Evolutionary conservation across 208 protist species (phyloP).

Genomic region (Phytomonas francai): DNA sequence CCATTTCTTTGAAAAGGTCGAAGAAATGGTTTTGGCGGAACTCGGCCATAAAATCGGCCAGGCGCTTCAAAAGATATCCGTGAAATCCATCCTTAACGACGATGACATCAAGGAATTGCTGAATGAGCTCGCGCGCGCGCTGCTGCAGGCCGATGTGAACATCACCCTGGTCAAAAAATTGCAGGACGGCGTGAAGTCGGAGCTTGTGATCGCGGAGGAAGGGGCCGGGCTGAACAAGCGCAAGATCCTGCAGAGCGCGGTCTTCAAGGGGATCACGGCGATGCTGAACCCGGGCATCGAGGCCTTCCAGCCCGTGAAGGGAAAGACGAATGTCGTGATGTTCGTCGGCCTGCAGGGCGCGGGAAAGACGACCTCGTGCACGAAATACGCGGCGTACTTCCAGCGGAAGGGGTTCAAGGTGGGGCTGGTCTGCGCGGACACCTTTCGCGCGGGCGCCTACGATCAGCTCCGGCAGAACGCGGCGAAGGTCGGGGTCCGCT

Average conservation of each 20-base stretch:
- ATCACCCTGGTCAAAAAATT: constrained; percentile 92
- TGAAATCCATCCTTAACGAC: constrained; percentile 91
- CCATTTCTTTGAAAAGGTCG: constrained; percentile 12
- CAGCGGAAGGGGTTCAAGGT: constrained; percentile 93
- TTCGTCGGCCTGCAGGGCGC: constrained; percentile 98
- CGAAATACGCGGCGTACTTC: constrained; percentile 96
- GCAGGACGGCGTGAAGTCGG: constrained; percentile 88
- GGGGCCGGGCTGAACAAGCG: constrained; percentile 94
- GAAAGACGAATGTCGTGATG: constrained; percentile 98
- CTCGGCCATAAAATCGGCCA: constrained; percentile 89
- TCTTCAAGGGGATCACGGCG: constrained; percentile 94
- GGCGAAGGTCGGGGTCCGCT: constrained; percentile 97
- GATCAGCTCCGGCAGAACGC: constrained; percentile 99
- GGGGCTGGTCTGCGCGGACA: constrained; percentile 98
- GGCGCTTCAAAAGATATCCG: constrained; percentile 90
- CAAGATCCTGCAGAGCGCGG: constrained; percentile 92
- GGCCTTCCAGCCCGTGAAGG: constrained; percentile 94
- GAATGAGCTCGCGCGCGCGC: constrained; percentile 92
- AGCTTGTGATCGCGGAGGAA: constrained; percentile 90
- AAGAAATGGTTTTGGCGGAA: constrained; percentile 90
- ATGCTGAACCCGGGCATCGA: constrained; percentile 96
- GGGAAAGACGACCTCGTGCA: constrained; percentile 98
- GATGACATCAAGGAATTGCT: constrained; percentile 92
- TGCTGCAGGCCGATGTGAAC: constrained; percentile 97
- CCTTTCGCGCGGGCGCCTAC: constrained; percentile 96